Percentiles rank a stretch among this genome's conserved stretches.
Evolutionary conservation across 495 filamentous ascomycete genomes (phyloP).

Genomic region (Sordaria brevicollis): DNA sequence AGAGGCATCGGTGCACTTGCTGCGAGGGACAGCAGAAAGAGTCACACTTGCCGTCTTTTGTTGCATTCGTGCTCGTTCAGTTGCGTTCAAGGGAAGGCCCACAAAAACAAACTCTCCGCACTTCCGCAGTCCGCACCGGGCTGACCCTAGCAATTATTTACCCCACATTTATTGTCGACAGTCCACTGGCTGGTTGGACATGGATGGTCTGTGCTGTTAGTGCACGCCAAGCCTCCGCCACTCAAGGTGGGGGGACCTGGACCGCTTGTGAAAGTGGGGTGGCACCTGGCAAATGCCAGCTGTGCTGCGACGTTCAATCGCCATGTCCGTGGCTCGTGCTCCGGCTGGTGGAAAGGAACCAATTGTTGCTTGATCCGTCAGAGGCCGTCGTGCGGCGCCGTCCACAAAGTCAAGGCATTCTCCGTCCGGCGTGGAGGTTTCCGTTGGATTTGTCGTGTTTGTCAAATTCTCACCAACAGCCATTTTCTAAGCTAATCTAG

Average conservation of each 20-base stretch:
- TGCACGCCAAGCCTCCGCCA: not conserved
- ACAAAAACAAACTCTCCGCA: not conserved
- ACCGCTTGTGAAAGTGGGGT: not conserved
- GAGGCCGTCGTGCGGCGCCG: not conserved
- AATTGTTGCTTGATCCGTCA: not conserved
- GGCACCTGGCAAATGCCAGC: not conserved
- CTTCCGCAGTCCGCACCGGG: not conserved
- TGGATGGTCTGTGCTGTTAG: not conserved
- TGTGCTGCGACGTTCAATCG: not conserved
- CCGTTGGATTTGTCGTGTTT: not conserved
- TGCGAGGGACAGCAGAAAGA: not conserved
- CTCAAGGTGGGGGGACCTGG: not conserved
- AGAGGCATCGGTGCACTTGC: not conserved
- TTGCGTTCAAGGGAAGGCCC: not conserved
- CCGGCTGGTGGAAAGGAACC: not conserved
- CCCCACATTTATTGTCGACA: not conserved
- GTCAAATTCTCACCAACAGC: not conserved
- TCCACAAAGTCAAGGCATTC: not conserved
- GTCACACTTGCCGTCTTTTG: not conserved
- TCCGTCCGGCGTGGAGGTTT: not conserved
- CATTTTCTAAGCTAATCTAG: not conserved
- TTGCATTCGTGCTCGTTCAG: not conserved
- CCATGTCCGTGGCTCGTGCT: not conserved
- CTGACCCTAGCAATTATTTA: not conserved
- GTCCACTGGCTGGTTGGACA: not conserved